Evolutionary conservation across 2,329 filamentous ascomycete genomes (phyloP), one percentile per base, ranked within the genome.

Genomic region (Talaromyces sp.): DNA sequence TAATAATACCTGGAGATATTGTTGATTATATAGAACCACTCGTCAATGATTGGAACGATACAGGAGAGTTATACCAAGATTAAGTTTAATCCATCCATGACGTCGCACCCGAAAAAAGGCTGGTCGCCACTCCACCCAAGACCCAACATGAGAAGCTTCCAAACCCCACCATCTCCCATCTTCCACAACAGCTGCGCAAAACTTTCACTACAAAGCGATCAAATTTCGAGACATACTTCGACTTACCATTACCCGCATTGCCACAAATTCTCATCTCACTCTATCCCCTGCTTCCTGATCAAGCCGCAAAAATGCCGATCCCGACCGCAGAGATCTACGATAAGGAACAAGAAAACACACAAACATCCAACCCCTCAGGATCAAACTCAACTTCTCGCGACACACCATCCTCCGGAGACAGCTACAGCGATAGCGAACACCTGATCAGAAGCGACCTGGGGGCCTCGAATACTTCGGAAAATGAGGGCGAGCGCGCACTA

Each of bases 401-500:
- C 22, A 53, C 50, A 27, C 44, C 54, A 7, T 22, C 29, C 37
- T 29, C 37, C 20, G 27, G 20, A 32, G 19, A 11, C 11, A 42
- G 40, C 14, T 13, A 16, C 35, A 32, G 24, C 36, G 37, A 49
- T 14, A 30, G 14, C 16, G n/a, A n/a, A 20, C 5, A 4, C 14
- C 14, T 9, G 8, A 32, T 17, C 40, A 36, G 39, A 50, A 48
- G 40, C 48, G 57, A 59, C 47, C 52, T 61, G 5, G 56, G 55
- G n/a, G 56, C 61, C 13, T 59, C 58, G 11, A 53, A 57, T 5
- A 61, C 56, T 11, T 52, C 59, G 4, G 56, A 56, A 27, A 43
- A 54, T 13, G 58, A 61, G 8, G 54, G 59, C 17, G 61, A 65
- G 19, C 59, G 56, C 19, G 52, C 61, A n/a, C 49, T 72, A 65